Evolutionary conservation across 176 grass and related monocot species (phyloP).

Genomic region (Musa troglodytarum): DNA sequence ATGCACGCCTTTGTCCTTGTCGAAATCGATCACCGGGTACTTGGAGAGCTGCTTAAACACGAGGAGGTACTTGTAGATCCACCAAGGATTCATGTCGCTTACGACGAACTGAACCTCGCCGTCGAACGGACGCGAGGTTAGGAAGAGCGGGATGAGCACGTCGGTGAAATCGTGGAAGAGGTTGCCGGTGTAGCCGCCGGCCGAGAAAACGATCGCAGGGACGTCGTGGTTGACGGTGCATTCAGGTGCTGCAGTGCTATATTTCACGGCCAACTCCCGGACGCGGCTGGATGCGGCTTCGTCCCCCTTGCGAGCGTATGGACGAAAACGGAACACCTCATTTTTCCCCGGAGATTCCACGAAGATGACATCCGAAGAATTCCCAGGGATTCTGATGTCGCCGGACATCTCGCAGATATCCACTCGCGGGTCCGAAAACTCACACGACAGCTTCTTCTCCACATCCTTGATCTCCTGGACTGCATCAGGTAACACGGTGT

Average conservation of each 20-base stretch:
- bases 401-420: conserved; percentile 82
- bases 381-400: conserved; percentile 53
- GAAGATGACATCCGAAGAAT: conserved; percentile 49
- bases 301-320: conserved; percentile 86
- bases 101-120: conserved; percentile 85
- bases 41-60: conserved; percentile 75
- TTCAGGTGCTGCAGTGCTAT: conserved; percentile 44
- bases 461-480: neutral
- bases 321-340: conserved; percentile 55
- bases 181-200: conserved; percentile 92
- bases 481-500: neutral
- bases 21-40: conserved; percentile 64
- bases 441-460: conserved; percentile 42
- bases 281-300: conserved; percentile 42
- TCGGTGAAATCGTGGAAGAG: conserved; percentile 97
- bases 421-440: conserved; percentile 72
- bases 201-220: conserved; percentile 58
- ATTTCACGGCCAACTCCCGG: conserved; percentile 62
- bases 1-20: conserved; percentile 49
- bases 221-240: conserved; percentile 61
- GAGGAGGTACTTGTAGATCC: conserved; percentile 63
- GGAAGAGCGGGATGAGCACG: conserved; percentile 85
- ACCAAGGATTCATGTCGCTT: conserved; percentile 68
- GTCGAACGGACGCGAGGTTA: conserved; percentile 64
- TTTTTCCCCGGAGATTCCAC: conserved; percentile 45